phyloP scores from a whole-genome alignment of 179 eudicot genomes.

The Carnegiea gigantea region DNA sequence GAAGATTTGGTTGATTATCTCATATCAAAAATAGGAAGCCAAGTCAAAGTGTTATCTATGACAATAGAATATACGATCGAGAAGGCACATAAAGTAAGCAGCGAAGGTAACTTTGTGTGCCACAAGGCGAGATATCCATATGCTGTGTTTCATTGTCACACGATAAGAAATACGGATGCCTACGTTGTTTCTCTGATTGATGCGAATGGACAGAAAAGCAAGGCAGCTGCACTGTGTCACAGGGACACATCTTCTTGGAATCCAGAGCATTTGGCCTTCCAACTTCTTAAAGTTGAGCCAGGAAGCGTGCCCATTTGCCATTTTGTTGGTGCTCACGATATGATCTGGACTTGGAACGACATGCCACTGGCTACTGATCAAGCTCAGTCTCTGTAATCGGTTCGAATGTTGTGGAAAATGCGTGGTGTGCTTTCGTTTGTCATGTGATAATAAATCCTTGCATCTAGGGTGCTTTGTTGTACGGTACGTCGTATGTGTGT shows the following conservation, averaged over 20 bases:
- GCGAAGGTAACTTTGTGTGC: background rate
- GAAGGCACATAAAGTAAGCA: constrained; percentile 1
- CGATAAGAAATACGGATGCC: background rate
- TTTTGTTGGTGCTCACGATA: background rate
- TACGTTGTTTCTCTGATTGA: constrained; percentile 11
- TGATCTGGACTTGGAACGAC: background rate
- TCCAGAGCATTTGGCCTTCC: background rate
- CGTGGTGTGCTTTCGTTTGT: too few species aligned
- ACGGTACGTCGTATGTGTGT: too few species aligned
- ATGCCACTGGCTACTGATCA: too few species aligned
- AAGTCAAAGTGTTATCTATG: constrained; percentile 40
- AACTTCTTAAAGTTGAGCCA: background rate
- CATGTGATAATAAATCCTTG: too few species aligned
- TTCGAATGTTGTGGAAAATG: too few species aligned
- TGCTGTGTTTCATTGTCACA: constrained; percentile 21
- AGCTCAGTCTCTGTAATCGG: too few species aligned
- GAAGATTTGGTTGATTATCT: constrained; percentile 61
- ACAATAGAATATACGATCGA: constrained; percentile 20
- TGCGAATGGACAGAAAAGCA: background rate
- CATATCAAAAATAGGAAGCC: constrained; percentile 19
- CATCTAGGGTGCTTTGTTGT: too few species aligned
- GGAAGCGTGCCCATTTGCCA: background rate
- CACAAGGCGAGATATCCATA: constrained; percentile 18
- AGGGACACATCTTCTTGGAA: background rate
- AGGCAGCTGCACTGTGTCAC: background rate